Conservation (phyloP, 2,329 filamentous ascomycete genomes). For the Apiospora rasikravindrae region DNA sequence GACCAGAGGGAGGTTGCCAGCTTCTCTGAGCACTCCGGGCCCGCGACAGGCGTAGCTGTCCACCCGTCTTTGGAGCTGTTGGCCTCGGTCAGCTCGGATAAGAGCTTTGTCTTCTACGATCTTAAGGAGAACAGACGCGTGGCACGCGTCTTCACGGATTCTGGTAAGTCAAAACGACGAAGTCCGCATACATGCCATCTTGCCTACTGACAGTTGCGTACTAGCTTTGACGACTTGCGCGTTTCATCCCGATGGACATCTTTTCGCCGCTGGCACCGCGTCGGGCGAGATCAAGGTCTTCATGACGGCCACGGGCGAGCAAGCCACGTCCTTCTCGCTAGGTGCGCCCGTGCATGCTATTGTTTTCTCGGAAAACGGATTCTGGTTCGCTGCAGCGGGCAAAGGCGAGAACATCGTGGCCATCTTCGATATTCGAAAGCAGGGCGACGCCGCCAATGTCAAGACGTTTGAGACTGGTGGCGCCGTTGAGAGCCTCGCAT, state of each 20-base stretch:
- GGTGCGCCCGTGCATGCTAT: slow-evolving; percentile 75
- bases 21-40: slow-evolving; percentile 82
- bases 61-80: slow-evolving; percentile 85
- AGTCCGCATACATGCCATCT: neutral
- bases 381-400: slow-evolving; percentile 86
- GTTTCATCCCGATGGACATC: slow-evolving; percentile 97
- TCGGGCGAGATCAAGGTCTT: slow-evolving; percentile 87
- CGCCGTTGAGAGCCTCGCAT: slow-evolving; percentile 75
- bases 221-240: slow-evolving; percentile 75
- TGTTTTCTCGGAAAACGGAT: slow-evolving; percentile 94
- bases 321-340: slow-evolving; percentile 75
- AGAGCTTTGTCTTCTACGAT: slow-evolving; percentile 92
- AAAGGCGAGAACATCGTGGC: slow-evolving; percentile 79
- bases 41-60: slow-evolving; percentile 75
- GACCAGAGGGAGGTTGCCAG: slow-evolving; percentile 71
- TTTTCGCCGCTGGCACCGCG: slow-evolving; percentile 83
- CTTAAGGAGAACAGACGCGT: slow-evolving; percentile 69
- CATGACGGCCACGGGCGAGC: slow-evolving; percentile 79
- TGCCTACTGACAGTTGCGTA: slow-evolving; percentile 28
- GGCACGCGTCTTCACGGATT: slow-evolving; percentile 79
- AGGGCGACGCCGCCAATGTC: slow-evolving; percentile 78
- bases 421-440: slow-evolving; percentile 91
- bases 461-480: slow-evolving; percentile 88
- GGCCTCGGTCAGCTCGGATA: slow-evolving; percentile 87
- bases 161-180: slow-evolving; percentile 64